Evolutionary conservation across 805 yeast genomes (phyloP).

Genomic region (Metschnikowia cerradonensis): DNA sequence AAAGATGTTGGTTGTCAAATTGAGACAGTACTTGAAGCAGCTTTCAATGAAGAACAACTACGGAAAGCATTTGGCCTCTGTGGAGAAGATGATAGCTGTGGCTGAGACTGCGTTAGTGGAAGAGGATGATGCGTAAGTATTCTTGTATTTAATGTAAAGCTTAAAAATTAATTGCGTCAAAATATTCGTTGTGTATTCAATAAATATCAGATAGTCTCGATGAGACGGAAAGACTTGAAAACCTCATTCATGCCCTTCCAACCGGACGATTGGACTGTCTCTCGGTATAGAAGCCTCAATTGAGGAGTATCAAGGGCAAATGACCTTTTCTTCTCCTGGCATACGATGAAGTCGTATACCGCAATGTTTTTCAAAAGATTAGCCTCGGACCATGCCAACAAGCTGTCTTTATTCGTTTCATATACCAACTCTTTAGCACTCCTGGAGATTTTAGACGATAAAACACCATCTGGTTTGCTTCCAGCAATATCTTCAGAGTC

Average conservation of each 20-base stretch:
- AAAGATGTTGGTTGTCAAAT: slow-evolving; percentile 63
- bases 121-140: slow-evolving; percentile 22
- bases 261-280: neutral
- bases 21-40: slow-evolving; percentile 74
- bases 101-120: slow-evolving; percentile 47
- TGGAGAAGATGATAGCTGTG: slow-evolving; percentile 64
- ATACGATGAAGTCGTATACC: slow-evolving; percentile 12
- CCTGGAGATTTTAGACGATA: slow-evolving; percentile 4
- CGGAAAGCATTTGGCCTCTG: slow-evolving; percentile 81
- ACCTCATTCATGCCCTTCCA: slow-evolving; percentile 8
- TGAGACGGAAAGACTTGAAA: slow-evolving; percentile 2
- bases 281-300: slow-evolving; percentile 9
- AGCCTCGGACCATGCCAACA: slow-evolving; percentile 14
- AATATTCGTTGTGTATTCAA: neutral
- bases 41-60: slow-evolving; percentile 59
- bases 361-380: slow-evolving; percentile 12
- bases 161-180: neutral
- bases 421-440: slow-evolving; percentile 1
- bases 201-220: slow-evolving; percentile 1
- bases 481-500: slow-evolving; percentile 11
- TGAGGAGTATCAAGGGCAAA: slow-evolving; percentile 11
- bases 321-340: neutral
- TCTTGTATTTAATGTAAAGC: neutral
- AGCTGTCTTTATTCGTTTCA: slow-evolving; percentile 1
- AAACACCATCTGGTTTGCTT: slow-evolving; percentile 3